Conservation (phyloP, 2,329 filamentous ascomycete genomes). For the Epichloe scottii region DNA sequence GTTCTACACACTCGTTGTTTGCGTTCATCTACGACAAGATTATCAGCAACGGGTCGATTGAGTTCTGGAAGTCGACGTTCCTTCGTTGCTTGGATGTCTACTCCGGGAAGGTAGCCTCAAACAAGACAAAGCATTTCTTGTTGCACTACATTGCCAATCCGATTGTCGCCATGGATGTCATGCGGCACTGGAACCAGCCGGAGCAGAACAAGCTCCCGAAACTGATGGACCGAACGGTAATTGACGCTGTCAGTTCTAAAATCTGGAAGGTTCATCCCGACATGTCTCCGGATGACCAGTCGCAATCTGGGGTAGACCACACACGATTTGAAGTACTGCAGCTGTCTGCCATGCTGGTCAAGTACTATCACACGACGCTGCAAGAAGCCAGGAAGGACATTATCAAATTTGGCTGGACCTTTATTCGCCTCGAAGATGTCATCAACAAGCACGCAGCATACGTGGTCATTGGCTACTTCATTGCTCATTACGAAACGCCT, state of each 20-base stretch:
- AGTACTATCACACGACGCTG: slow-evolving; percentile 79
- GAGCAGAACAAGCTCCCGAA: slow-evolving; percentile 47
- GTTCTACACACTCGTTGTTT: slow-evolving; percentile 60
- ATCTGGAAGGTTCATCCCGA: slow-evolving; percentile 86
- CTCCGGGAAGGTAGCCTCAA: slow-evolving; percentile 61
- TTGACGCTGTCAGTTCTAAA: slow-evolving; percentile 80
- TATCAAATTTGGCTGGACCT: slow-evolving; percentile 98
- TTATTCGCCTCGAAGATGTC: slow-evolving; percentile 94
- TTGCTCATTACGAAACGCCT: slow-evolving; percentile 91
- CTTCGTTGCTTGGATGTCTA: slow-evolving; percentile 83
- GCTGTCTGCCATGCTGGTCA: slow-evolving; percentile 86
- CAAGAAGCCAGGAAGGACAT: slow-evolving; percentile 93
- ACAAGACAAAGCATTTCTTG: slow-evolving; percentile 86
- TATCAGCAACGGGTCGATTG: slow-evolving; percentile 71
- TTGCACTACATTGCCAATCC: slow-evolving; percentile 90
- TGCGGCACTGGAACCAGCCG: slow-evolving; percentile 59
- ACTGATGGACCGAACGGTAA: slow-evolving; percentile 75
- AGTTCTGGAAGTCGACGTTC: slow-evolving; percentile 73
- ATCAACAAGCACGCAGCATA: slow-evolving; percentile 99
- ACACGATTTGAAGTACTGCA: slow-evolving; percentile 93
- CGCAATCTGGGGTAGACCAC: slow-evolving; percentile 81
- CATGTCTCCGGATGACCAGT: slow-evolving; percentile 71
- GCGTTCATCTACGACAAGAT: slow-evolving; percentile 76
- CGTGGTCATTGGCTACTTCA: slow-evolving; percentile 94
- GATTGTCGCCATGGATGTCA: slow-evolving; percentile 91